Base-by-base conservation (phyloP, 192 early-diverging fungal genomes). In the Powellomyces hirtus region DNA sequence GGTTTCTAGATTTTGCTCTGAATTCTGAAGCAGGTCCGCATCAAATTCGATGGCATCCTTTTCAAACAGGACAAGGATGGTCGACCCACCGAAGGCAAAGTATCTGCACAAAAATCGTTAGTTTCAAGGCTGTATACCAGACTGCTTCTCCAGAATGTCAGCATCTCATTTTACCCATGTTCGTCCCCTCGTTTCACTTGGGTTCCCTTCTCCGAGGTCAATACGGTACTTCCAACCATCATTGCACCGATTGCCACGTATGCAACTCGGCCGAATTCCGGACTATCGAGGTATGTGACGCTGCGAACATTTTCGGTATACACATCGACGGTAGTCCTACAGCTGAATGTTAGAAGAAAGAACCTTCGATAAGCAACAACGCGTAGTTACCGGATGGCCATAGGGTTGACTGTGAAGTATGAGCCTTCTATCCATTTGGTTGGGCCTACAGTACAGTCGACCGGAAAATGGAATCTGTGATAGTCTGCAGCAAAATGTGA, bases 61-160 rank as follows among this genome's bases (percentile, higher is more conserved):
- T 66, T 91, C 79, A 61, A 87, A 94, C 22, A 92, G 55, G 22
- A 90, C 38, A 0, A 94, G 75, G 16, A 90, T 68, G 0, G 91
- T 94, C n/a, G 86, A 88, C 1, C 92, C 92, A 29, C 90, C 91
- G 84, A 92, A 94, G 0, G 85, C 83, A 70, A 92, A 94, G 64
- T 89, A 91, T 13, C 90, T 90, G 46, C 64, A 86, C 83, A 27
- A 60, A 0, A 27, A 49, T 16, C 4, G 26, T 2, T 16, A 24
- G 4, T 18, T 24, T 49, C 16, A 3, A 14, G 4, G n/a, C 4
- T 49, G n/a, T 3, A 2, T 3, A 3, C 26, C 46, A 7, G 3
- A 49, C 4, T 18, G n/a, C 2, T 16, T 3, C n/a, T 14, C 26
- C 16, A 24, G 2, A 14, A 49, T 14, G 5, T 24, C n/a, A 49